phyloP scores from a whole-genome alignment of 371 early-diverging fungal species.

The Globomyces sp. region DNA sequence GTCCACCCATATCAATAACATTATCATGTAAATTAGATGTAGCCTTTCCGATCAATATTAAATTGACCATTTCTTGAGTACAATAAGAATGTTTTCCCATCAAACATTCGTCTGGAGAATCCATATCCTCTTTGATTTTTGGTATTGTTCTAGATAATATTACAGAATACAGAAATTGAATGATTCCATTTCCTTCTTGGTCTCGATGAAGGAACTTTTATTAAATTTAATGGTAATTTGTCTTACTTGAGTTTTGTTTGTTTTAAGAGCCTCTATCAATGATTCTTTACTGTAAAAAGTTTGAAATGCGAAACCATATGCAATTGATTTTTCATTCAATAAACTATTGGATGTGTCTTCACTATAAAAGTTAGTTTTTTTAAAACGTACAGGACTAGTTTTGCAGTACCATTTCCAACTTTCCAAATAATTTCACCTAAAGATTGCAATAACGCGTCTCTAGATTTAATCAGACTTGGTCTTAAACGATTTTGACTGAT shows the following conservation, averaged over 20 bases:
- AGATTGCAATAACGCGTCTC: constrained; percentile 1
- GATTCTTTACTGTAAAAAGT: not conserved
- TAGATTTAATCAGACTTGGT: constrained; percentile 24
- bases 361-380: not conserved
- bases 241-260: not conserved
- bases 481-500: constrained; percentile 19
- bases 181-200: constrained; percentile 33
- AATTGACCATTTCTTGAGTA: constrained; percentile 53
- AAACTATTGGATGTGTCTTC: too few species aligned
- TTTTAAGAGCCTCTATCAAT: not conserved
- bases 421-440: constrained; percentile 16
- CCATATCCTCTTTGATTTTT: constrained; percentile 43
- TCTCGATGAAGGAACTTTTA: constrained; percentile 36
- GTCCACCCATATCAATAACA: constrained; percentile 34
- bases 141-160: constrained; percentile 38
- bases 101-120: constrained; percentile 34
- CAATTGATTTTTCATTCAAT: not conserved
- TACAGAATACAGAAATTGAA: constrained; percentile 44
- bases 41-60: constrained; percentile 43
- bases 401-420: constrained; percentile 19
- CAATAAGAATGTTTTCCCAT: constrained; percentile 49
- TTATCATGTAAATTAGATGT: constrained; percentile 48
- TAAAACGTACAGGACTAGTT: not conserved
- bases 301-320: not conserved
- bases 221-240: not conserved